These are phyloP conservation scores for Ceratocystis smalleyi DNA, from an alignment of 2,329 filamentous ascomycete species.

Conservation along the genomic window DNA sequence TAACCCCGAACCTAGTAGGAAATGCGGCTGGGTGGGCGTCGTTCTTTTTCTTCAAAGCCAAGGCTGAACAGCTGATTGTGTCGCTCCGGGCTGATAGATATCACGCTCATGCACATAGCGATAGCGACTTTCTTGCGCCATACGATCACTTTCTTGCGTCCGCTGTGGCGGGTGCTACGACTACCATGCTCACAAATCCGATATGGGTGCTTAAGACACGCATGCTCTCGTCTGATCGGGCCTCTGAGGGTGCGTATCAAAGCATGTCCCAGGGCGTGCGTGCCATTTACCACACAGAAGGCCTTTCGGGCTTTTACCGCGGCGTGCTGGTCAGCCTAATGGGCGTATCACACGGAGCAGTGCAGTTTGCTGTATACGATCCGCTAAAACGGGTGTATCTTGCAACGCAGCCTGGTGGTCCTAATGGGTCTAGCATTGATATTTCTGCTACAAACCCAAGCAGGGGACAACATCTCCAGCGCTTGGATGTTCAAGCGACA, in stretches of 20 bases:
- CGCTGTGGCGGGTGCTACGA: constrained; percentile 52
- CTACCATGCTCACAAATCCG: constrained; percentile 76
- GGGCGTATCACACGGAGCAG: constrained; percentile 78
- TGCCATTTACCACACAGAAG: constrained; percentile 55
- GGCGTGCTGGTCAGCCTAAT: constrained; percentile 70
- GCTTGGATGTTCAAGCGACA: constrained; percentile 49
- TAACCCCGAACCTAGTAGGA: constrained; percentile 79
- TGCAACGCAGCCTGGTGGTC: constrained; percentile 24
- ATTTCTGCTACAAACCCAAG: constrained; percentile 6
- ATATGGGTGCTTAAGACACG: constrained; percentile 98
- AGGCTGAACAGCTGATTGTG: constrained; percentile 35
- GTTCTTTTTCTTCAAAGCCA: constrained; percentile 69
- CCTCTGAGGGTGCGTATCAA: constrained; percentile 62
- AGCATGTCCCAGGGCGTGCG: constrained; percentile 56
- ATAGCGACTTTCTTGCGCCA: constrained; percentile 33
- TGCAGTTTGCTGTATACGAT: constrained; percentile 95
- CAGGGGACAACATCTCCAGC: constrained; percentile 17
- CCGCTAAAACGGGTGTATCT: constrained; percentile 44
- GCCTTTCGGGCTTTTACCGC: constrained; percentile 67
- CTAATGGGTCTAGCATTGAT: constrained; percentile 10
- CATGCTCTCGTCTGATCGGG: constrained; percentile 74
- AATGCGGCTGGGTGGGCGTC: constrained; percentile 82
- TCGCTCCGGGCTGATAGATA: constrained; percentile 19
- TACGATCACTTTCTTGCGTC: constrained; percentile 71
- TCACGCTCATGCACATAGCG: not conserved